phyloP scores from a whole-genome alignment of 352 stramenopile genomes.

The Phytophthora constricta region DNA sequence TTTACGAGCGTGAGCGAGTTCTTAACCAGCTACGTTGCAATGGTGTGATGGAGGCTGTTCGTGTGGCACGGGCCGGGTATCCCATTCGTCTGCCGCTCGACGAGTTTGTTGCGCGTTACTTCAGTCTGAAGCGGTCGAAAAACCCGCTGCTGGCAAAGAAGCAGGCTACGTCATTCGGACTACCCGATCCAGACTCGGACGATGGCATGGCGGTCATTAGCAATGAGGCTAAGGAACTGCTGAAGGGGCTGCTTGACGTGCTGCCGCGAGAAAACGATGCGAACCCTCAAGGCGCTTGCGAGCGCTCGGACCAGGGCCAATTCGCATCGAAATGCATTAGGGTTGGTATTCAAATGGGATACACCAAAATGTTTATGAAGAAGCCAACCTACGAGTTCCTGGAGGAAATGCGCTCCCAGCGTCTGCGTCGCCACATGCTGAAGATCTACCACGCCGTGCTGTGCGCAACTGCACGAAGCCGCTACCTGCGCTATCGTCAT shows the following conservation, averaged over 20 bases:
- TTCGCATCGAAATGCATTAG: slow-evolving; percentile 68
- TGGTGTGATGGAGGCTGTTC: slow-evolving; percentile 87
- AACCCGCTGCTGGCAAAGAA: slow-evolving; percentile 53
- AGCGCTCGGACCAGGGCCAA: slow-evolving; percentile 72
- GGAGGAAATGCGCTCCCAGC: slow-evolving; percentile 84
- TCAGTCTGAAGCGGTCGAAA: slow-evolving; percentile 63
- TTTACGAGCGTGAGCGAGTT: slow-evolving; percentile 76
- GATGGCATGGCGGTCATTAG: slow-evolving; percentile 43
- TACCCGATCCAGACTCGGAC: slow-evolving; percentile 52
- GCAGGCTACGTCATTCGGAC: slow-evolving; percentile 45
- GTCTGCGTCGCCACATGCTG: slow-evolving; percentile 73
- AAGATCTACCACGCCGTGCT: slow-evolving; percentile 77
- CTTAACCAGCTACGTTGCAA: slow-evolving; percentile 88
- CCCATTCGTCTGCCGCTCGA: slow-evolving; percentile 80
- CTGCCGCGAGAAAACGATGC: slow-evolving; percentile 89
- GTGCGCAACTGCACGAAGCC: slow-evolving; percentile 57
- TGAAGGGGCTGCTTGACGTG: slow-evolving; percentile 91
- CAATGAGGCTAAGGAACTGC: slow-evolving; percentile 70
- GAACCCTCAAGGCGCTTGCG: slow-evolving; percentile 77
- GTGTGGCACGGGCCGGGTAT: slow-evolving; percentile 85
- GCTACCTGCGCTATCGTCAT: slow-evolving; percentile 66
- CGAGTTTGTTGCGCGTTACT: slow-evolving; percentile 80
- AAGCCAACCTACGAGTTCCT: slow-evolving; percentile 91
- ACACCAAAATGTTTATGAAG: slow-evolving; percentile 96
- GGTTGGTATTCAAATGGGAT: slow-evolving; percentile 91